Evolutionary conservation across 192 early-diverging fungal species (phyloP), one percentile per base, ranked within the genome.

Genomic region (Coemansia sp.): DNA sequence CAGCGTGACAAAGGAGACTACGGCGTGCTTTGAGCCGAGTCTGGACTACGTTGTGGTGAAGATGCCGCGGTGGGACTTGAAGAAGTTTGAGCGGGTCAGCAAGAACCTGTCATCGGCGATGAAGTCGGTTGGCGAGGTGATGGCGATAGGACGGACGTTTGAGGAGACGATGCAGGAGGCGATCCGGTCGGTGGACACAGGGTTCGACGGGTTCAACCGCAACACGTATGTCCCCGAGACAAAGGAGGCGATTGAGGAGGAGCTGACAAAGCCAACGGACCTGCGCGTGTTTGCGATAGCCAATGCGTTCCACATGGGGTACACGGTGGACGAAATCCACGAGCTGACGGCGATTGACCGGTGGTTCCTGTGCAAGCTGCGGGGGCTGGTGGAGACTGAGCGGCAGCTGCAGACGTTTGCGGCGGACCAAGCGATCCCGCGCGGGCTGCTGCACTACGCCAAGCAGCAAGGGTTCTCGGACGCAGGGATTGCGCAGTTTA

Each of bases 101-200:
- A 92, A 83, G 60, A 87, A 88, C 52, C 85, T 98, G 54, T 82
- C 83, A 23, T 93, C 91, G 3, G 85, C 91, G 3, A 98, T 98
- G 95, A 98, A 98, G 79, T 86, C 83, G 40, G 95, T 98, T 17
- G 94, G 95, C 40, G 95, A 98, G 72, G 95, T 98, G 29, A 98
- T 97, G 95, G 87, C 91, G 8, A 89, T 98, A 51, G 95, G 95
- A 8, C 81, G 95, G 48, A 98, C 88, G 45, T 98, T 95, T 55
- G 94, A 98, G 79, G 95, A 98, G 77, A 94, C 90, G 11, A 88
- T 98, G 54, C 94, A 97, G 78, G 93, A 98, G 79, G 95, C 94
- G 35, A 92, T 94, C 53, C 85, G 88, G 21, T 86, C 90, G 34
- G 93, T 96, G 10, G 91, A 96, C 36, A 89, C 83, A 58, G 83